Evolutionary conservation across 805 yeast species (phyloP), one percentile per base, ranked within the genome.

Genomic region (Peterozyma xylosa): DNA sequence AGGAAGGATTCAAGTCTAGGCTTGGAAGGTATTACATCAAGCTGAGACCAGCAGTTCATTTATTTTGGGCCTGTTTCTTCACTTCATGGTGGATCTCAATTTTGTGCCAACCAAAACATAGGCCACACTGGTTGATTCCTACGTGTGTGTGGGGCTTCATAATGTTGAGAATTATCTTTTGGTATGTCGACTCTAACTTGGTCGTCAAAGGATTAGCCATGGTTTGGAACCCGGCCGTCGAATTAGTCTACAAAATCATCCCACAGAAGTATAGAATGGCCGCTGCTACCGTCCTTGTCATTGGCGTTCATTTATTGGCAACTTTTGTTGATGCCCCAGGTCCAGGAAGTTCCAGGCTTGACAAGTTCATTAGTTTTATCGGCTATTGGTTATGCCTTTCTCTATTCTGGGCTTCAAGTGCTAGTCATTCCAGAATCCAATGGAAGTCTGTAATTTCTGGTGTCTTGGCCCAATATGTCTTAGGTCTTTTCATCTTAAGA

Each of bases 361-460:
- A 79, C 50, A 68, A 84, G 45, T 81, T 77, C 3, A 63, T 78
- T 38, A 76, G 84, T 5, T 74, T 79, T 51, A 67, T 76, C 41
- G 85, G 85, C 0, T 59, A 70, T 42, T 53, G 72, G 32, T 73
- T 78, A 29, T 67, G 80, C 15, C 51, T 77, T 35, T 51, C 58
- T 30, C 63, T 63, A 0, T 65, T 79, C 42, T 77, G 57, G 46
- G 41, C 60, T 35, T 67, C 81, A 33, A 73, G 80, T 11, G 63
- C 62, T 33, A 64, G 74, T 56, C 62, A 76, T 50, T 42, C 54
- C 21, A 64, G 59, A 42, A 66, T 79, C 50, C 64, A 69, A 44
- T 79, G 83, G 82, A 70, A 74, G 50, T 74, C 82, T 3, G 82
- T 79, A 21, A 72, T 75, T 48, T 72, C 74, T 30, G 84, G 83